Conservation (phyloP, 2,329 filamentous ascomycete species). For the Zasmidium citrigriseum region DNA sequence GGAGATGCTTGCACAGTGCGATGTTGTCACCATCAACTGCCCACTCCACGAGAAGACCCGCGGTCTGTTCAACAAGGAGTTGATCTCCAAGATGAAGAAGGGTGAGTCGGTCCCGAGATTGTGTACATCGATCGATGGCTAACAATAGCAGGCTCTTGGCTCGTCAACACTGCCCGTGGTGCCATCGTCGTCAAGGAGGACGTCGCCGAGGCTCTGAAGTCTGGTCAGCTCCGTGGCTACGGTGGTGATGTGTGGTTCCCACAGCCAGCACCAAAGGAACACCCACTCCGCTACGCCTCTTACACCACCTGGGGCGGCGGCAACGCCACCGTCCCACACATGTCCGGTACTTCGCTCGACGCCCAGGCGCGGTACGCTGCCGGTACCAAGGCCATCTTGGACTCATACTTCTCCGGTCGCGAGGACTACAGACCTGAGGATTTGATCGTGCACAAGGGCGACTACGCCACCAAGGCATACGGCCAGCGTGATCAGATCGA, state of each 20-base stretch:
- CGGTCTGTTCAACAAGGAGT: conserved; percentile 97
- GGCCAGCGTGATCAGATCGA: conserved; percentile 68
- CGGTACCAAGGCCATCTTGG: conserved; percentile 78
- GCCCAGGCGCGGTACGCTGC: conserved; percentile 73
- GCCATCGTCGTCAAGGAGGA: conserved; percentile 99
- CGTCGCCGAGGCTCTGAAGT: conserved; percentile 88
- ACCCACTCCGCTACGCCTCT: conserved; percentile 80
- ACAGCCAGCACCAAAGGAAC: conserved; percentile 91
- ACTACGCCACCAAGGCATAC: conserved; percentile 94
- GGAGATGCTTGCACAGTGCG: conserved; percentile 92
- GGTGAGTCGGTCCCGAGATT: conserved; percentile 53
- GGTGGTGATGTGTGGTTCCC: conserved; percentile 94
- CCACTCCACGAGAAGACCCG: conserved; percentile 97
- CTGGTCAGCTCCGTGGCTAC: conserved; percentile 87
- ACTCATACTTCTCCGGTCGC: conserved; percentile 85
- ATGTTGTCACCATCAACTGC: conserved; percentile 99
- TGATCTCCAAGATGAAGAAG: conserved; percentile 99
- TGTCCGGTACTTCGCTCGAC: conserved; percentile 98
- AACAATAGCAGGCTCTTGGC: conserved; percentile 72
- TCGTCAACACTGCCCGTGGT: conserved; percentile 97
- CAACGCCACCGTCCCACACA: conserved; percentile 98
- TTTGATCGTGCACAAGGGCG: conserved; percentile 83
- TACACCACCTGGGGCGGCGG: conserved; percentile 95
- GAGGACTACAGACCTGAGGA: conserved; percentile 89
- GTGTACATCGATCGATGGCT: background rate